A percentile compares a stretch with the other conserved stretches of the same genome.
Conservation (phyloP, 108 stramenopile genomes). For the Nitzschia palea region DNA sequence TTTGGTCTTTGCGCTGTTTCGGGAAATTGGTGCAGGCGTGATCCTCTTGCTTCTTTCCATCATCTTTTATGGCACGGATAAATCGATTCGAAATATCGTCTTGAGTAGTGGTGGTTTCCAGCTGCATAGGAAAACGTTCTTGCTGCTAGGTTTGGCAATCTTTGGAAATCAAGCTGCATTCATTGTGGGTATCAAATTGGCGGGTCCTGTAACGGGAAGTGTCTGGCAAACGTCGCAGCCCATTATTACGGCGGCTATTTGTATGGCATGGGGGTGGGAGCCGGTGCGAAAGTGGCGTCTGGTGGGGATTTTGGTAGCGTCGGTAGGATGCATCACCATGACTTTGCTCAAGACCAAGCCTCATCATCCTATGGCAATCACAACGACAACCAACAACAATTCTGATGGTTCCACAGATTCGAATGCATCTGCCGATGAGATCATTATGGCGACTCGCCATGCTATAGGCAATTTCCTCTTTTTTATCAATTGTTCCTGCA, state of each 20-base stretch:
- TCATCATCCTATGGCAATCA: no score
- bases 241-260: slow-evolving; percentile 37
- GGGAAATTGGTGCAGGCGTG: slow-evolving; percentile 24
- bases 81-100: not conserved
- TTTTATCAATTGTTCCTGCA: slow-evolving; percentile 35
- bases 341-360: slow-evolving; percentile 7
- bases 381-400: no score
- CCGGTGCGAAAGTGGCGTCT: slow-evolving; percentile 1
- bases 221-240: slow-evolving; percentile 39
- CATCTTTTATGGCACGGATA: not conserved
- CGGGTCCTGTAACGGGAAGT: slow-evolving; percentile 29
- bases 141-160: slow-evolving; percentile 12
- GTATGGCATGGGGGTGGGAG: slow-evolving; percentile 23
- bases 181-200: slow-evolving; percentile 35
- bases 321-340: slow-evolving; percentile 29
- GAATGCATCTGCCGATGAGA: no score
- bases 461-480: slow-evolving; percentile 28
- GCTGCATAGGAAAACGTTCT: not conserved
- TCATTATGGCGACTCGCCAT: not conserved
- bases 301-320: slow-evolving; percentile 18
- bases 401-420: no score
- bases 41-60: slow-evolving; percentile 11
- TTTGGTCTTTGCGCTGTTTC: slow-evolving; percentile 27
- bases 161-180: slow-evolving; percentile 28
- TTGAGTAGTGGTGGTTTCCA: not conserved